phyloP scores from a whole-genome alignment of 108 stramenopile species.

The Cyclostephanos invisitatus region DNA sequence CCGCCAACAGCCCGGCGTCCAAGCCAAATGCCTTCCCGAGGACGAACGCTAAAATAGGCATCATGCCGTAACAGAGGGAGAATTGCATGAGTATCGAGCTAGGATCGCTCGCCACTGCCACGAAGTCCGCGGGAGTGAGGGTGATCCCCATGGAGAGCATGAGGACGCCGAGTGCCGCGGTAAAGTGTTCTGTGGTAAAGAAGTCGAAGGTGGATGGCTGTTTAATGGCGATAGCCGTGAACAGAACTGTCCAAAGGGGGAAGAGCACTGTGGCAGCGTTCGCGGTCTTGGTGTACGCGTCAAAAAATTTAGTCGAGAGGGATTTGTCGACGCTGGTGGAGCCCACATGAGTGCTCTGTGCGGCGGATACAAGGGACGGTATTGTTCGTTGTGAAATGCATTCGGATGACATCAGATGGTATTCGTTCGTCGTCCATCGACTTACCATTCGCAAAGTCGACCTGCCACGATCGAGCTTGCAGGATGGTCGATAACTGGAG shows the following conservation, averaged over 20 bases:
- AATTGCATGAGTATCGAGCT: conserved; percentile 92
- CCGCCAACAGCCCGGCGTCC: conserved; percentile 89
- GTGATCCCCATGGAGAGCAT: conserved; percentile 99
- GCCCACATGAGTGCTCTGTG: conserved; percentile 11
- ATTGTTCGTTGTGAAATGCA: no score
- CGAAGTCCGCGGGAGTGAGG: conserved; percentile 91
- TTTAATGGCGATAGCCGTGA: conserved; percentile 85
- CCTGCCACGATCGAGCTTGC: no score
- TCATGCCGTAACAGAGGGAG: conserved; percentile 92
- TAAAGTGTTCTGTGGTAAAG: conserved; percentile 97
- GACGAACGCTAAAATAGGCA: conserved; percentile 86
- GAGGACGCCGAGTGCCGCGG: conserved; percentile 86
- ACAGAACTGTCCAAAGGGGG: conserved; percentile 92
- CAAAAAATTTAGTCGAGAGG: conserved; percentile 72
- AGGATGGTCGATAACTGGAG: no score
- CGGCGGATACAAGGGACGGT: not conserved
- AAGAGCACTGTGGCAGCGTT: conserved; percentile 90
- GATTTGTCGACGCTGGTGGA: conserved; percentile 28
- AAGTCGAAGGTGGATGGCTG: conserved; percentile 90
- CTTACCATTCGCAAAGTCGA: no score
- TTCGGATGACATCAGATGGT: no score
- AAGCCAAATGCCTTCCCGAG: conserved; percentile 83
- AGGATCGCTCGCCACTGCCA: conserved; percentile 86
- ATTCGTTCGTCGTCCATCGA: no score
- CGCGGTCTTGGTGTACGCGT: conserved; percentile 81